Evolutionary conservation across 768 basidiomycete species (phyloP).

Genomic region (Termitomyces heimii): DNA sequence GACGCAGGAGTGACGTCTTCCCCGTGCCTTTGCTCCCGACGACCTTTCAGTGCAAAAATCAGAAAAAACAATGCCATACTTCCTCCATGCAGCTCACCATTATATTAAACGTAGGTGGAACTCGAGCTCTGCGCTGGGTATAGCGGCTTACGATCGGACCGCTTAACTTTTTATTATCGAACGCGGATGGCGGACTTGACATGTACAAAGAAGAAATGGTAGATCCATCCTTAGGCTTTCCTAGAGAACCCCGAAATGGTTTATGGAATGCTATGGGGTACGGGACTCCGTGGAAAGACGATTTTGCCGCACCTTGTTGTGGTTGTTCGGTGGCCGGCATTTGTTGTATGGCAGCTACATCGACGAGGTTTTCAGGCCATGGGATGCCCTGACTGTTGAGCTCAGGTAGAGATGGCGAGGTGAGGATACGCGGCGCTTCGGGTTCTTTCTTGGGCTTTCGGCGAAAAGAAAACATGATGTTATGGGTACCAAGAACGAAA

Average conservation of each 20-base stretch:
- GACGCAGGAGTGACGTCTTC: slow-evolving; percentile 76
- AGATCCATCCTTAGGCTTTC: slow-evolving; percentile 36
- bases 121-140: slow-evolving; percentile 58
- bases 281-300: slow-evolving; percentile 52
- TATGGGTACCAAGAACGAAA: slow-evolving; percentile 12
- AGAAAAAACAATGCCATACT: background rate
- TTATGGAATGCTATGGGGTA: slow-evolving; percentile 74
- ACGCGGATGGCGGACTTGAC: slow-evolving; percentile 54
- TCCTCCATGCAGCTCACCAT: slow-evolving; percentile 46
- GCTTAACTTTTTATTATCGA: slow-evolving; percentile 48
- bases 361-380: slow-evolving; percentile 82
- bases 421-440: slow-evolving; percentile 45
- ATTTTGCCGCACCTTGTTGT: slow-evolving; percentile 64
- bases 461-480: slow-evolving; percentile 69
- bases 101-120: slow-evolving; percentile 78
- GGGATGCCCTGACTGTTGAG: slow-evolving; percentile 69
- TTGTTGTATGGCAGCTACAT: slow-evolving; percentile 59
- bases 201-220: slow-evolving; percentile 71
- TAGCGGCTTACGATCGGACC: slow-evolving; percentile 38
- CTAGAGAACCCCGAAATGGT: slow-evolving; percentile 61
- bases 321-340: slow-evolving; percentile 31
- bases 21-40: slow-evolving; percentile 78
- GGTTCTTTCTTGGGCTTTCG: slow-evolving; percentile 57
- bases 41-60: slow-evolving; percentile 42
- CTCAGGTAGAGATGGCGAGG: slow-evolving; percentile 80